Percentiles rank a stretch among this genome's conserved stretches.
phyloP scores from a whole-genome alignment of 2,329 filamentous ascomycete species.

The Fusarium pininemorale region DNA sequence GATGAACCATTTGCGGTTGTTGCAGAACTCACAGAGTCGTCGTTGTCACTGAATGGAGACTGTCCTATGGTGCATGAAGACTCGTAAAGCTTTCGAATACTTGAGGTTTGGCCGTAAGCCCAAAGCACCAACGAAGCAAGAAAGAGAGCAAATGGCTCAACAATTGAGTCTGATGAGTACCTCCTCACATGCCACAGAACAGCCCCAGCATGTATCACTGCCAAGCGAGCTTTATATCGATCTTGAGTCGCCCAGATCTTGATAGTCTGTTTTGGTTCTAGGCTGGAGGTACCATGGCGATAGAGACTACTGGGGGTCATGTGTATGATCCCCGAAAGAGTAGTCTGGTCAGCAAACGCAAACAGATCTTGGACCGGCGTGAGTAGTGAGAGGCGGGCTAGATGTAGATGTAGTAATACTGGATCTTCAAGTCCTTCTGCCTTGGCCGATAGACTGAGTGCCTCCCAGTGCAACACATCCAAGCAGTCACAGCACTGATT shows the following conservation, averaged over 20 bases:
- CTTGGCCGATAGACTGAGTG: background rate
- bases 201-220: background rate
- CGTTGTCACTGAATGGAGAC: background rate
- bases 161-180: background rate
- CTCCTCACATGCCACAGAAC: background rate
- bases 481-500: background rate
- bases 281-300: background rate
- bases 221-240: background rate
- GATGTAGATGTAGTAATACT: background rate
- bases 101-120: rapidly evolving
- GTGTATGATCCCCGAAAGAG: background rate
- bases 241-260: background rate
- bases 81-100: background rate
- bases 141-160: background rate
- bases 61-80: rapidly evolving
- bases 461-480: background rate
- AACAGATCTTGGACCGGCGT: background rate
- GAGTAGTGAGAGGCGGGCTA: background rate
- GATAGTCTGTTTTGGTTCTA: background rate
- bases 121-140: background rate
- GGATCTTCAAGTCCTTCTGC: background rate
- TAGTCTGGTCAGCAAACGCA: background rate
- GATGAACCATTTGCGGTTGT: rapidly evolving
- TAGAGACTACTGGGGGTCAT: background rate
- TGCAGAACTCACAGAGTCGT: background rate